A percentile compares a stretch with the other conserved stretches of the same genome.
phyloP scores from a whole-genome alignment of 768 basidiomycete genomes.

The Amanita pallidorosea region DNA sequence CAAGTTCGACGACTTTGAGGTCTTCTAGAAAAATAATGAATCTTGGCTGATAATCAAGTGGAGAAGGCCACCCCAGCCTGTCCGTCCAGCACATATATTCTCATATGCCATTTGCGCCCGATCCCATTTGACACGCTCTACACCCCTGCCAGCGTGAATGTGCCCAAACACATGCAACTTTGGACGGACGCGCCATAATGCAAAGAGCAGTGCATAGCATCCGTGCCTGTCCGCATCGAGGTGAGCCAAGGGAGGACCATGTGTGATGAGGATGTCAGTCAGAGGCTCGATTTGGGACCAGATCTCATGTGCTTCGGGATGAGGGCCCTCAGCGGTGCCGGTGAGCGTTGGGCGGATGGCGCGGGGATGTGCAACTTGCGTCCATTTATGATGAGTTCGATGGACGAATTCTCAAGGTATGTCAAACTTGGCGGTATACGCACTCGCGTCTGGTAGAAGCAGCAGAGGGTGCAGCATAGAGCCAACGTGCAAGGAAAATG shows the following conservation, averaged over 20 bases:
- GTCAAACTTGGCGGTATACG: constrained; percentile 1
- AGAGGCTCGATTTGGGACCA: neutral
- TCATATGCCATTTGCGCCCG: constrained; percentile 2
- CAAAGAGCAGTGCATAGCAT: neutral
- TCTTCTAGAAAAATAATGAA: no score
- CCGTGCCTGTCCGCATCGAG: constrained; percentile 1
- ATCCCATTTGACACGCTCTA: constrained; percentile 1
- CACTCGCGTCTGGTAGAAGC: neutral
- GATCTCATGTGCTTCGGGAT: neutral
- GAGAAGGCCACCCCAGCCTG: neutral
- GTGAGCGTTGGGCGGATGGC: neutral
- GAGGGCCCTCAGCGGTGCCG: neutral
- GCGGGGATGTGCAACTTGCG: neutral
- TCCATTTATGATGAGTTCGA: neutral
- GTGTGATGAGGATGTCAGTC: constrained; percentile 1
- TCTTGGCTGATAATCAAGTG: no score
- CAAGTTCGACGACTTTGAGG: no score
- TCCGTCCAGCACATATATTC: constrained; percentile 2
- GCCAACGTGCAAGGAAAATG: constrained; percentile 1
- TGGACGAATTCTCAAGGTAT: constrained; percentile 1
- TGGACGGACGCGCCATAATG: neutral
- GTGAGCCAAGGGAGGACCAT: neutral
- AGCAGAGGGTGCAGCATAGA: constrained; percentile 1
- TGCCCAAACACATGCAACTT: constrained; percentile 3
- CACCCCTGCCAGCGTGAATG: constrained; percentile 1